Percentiles rank a stretch among this genome's conserved stretches.
Conservation (phyloP, 805 yeast genomes). For the Candida sonorensis region DNA sequence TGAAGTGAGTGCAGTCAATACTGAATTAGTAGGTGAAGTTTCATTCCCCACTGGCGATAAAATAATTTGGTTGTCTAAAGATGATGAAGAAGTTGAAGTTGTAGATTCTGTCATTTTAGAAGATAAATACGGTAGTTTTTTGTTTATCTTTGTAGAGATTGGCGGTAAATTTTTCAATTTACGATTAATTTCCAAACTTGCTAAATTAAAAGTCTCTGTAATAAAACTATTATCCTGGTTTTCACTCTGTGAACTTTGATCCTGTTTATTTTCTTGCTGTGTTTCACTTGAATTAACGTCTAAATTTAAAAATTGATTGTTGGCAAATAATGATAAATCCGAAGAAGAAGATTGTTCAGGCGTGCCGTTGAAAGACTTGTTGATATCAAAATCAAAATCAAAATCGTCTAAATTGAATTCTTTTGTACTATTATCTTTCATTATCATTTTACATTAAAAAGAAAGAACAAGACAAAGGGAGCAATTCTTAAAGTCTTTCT, state of each 20-base stretch:
- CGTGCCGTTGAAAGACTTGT: constrained; percentile 2
- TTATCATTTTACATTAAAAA: too few relatives aligned
- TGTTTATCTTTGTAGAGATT: background rate
- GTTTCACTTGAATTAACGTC: constrained; percentile 12
- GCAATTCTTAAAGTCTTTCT: too few relatives aligned
- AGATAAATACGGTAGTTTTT: background rate
- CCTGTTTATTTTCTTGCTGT: too few relatives aligned
- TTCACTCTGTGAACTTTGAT: too few relatives aligned
- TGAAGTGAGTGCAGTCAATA: too few relatives aligned
- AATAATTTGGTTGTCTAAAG: background rate
- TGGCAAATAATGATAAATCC: constrained; percentile 19
- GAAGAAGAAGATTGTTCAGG: constrained; percentile 5
- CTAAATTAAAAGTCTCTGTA: too few relatives aligned
- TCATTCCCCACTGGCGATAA: too few relatives aligned
- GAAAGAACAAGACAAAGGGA: too few relatives aligned
- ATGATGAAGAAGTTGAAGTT: background rate
- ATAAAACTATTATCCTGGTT: too few relatives aligned
- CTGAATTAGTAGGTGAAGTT: too few relatives aligned
- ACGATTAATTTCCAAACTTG: too few relatives aligned
- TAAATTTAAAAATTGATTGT: constrained; percentile 18
- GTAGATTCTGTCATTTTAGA: background rate
- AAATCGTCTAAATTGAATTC: constrained; percentile 12
- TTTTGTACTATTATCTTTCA: too few relatives aligned
- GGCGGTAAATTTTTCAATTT: background rate
- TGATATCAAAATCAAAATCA: constrained; percentile 9